Evolutionary conservation across 441 rosid species (phyloP).

Genomic region (Flueggea neowawraea): DNA sequence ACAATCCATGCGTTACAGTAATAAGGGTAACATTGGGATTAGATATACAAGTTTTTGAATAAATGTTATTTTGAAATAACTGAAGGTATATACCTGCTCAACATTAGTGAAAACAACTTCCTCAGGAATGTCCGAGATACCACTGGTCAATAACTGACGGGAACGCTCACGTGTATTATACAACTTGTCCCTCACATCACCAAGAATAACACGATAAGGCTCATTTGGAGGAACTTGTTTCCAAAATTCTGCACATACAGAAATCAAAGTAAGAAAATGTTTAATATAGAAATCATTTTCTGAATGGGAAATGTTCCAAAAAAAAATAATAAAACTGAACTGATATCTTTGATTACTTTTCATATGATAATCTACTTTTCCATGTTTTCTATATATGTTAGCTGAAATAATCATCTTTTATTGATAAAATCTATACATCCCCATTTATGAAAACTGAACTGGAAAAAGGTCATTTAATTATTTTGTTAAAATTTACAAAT

Average conservation of each 20-base stretch:
- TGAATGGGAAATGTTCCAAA: not conserved
- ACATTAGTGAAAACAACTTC: conserved; percentile 68
- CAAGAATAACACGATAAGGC: conserved; percentile 95
- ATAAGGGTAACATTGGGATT: no score
- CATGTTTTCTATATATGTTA: not conserved
- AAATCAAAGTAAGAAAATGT: not conserved
- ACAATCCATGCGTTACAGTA: not conserved
- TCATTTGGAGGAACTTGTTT: conserved; percentile 76
- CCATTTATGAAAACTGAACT: no score
- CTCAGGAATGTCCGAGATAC: conserved; percentile 82
- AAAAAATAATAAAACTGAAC: not conserved
- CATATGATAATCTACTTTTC: not conserved
- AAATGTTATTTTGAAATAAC: no score
- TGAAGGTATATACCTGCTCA: conserved; percentile 58
- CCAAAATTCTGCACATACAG: conserved; percentile 76
- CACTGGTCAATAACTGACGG: conserved; percentile 64
- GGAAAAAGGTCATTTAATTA: no score
- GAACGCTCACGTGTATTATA: conserved; percentile 88
- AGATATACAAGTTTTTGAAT: no score
- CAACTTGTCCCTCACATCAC: conserved; percentile 81
- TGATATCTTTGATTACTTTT: not conserved
- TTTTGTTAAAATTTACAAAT: no score
- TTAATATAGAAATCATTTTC: no score
- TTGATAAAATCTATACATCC: no score
- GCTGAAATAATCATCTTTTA: not conserved